Evolutionary conservation across 139 green algal genomes (phyloP), one percentile per base, ranked within the genome.

Genomic region (Tetraselmis striata): DNA sequence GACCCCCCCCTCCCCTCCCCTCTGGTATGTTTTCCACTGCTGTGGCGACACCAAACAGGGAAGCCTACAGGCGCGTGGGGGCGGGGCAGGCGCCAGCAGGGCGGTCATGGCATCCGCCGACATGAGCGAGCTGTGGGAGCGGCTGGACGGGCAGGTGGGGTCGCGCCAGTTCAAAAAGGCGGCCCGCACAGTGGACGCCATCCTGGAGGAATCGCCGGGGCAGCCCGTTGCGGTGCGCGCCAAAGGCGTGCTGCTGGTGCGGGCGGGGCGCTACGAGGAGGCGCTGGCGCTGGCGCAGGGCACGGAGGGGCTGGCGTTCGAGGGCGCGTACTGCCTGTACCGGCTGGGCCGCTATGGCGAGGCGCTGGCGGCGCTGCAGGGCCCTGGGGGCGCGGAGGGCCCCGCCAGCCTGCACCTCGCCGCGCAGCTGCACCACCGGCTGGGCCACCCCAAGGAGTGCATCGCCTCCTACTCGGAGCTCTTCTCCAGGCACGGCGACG

Each of bases 251-350:
- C 83, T 92, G 59, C 86, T 91, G n/a, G 84, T 97, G 30, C 88
- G 96, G 45, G 30, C 86, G 24, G 80, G 75, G 0, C 83, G 91
- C 23, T 93, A 90, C 81, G 86, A 93, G 27, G 85, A 93, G 29
- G 90, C 90, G 1, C 83, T 93, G 29, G 90, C 90, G 1, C 83
- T 93, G 0, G 85, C 88, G 28, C 30, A 83, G 1, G 67, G 93
- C 2, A 76, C 86, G 0, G 67, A 78, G 30, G 89, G 83, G 30
- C 83, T 95, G 81, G 77, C 79, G 1, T 96, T 93, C 81, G 91
- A 97, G 81, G 90, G 93, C 91, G 94, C 91, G 0, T 98, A 98
- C 84, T 96, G 93, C 87, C 80, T 95, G 30, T 98, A 98, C 87
- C 90, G 94, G 0, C 29, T 86, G 24, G 90, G 88, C 29, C 32